Evolutionary conservation across 2,329 filamentous ascomycete genomes (phyloP).

Genomic region (Botrytis elliptica): DNA sequence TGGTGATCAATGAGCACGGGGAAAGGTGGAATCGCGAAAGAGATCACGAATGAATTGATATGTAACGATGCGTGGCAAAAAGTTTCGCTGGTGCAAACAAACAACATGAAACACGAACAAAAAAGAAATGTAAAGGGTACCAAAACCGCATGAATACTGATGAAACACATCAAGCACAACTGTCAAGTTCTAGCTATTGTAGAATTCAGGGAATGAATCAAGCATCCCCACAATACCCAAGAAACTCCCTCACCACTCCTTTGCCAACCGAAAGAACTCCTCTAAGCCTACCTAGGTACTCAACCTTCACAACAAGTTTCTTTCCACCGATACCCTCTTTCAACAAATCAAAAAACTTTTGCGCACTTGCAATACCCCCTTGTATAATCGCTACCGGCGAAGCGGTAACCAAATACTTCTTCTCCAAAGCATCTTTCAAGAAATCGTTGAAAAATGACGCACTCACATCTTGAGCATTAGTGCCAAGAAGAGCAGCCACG

Average conservation of each 20-base stretch:
- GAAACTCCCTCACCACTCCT: not conserved
- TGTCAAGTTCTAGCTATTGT: not conserved
- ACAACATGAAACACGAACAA: not conserved
- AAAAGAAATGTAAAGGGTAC: not conserved
- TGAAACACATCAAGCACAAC: not conserved
- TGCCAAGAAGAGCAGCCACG: not conserved
- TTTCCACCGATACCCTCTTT: conserved; percentile 29
- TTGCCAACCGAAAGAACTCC: not conserved
- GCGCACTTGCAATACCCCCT: conserved; percentile 22
- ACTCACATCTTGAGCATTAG: conserved; percentile 21
- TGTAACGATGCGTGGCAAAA: not conserved
- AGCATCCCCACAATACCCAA: too few species aligned
- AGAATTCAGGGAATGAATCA: not conserved
- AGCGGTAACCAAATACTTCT: conserved; percentile 23
- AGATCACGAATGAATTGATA: not conserved
- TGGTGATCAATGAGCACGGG: not conserved
- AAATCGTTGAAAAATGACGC: conserved; percentile 28
- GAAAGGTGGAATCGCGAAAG: not conserved
- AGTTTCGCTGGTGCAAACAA: not conserved
- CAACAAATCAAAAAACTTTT: conserved; percentile 23
- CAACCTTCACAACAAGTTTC: conserved; percentile 27
- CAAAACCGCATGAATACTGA: not conserved
- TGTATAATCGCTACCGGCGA: conserved; percentile 26
- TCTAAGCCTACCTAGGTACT: not conserved
- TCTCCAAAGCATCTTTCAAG: conserved; percentile 21